Evolutionary conservation across 78 protist genomes (phyloP).

Genomic region (slime mould (Dictyostelium discoideum)): DNA sequence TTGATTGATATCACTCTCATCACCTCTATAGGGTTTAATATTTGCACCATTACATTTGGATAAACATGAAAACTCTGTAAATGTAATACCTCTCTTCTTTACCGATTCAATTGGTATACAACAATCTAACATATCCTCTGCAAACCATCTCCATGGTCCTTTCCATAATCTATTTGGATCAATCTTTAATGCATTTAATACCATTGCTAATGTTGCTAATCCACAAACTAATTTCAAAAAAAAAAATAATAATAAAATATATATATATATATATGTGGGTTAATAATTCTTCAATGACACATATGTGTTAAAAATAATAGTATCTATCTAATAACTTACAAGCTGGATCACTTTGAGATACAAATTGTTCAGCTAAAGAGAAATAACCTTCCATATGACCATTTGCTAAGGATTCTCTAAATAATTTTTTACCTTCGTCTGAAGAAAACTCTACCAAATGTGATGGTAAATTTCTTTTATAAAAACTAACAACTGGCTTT

Average conservation of each 20-base stretch:
- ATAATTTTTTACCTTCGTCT: conserved; percentile 57
- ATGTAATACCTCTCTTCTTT: conserved; percentile 67
- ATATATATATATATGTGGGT: too few species aligned
- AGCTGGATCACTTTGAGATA: conserved; percentile 87
- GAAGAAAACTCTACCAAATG: conserved; percentile 77
- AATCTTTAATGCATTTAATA: conserved; percentile 89
- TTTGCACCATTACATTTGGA: conserved; percentile 88
- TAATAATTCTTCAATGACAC: too few species aligned
- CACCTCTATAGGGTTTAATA: conserved; percentile 38
- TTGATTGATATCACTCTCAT: conserved; percentile 24
- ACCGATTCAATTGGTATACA: conserved; percentile 85
- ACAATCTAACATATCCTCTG: conserved; percentile 90
- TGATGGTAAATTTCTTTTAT: conserved; percentile 78
- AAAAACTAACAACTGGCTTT: conserved; percentile 51
- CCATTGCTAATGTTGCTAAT: conserved; percentile 88
- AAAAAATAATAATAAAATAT: background rate
- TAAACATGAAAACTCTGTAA: conserved; percentile 85
- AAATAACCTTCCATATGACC: conserved; percentile 88
- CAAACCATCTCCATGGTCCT: conserved; percentile 95
- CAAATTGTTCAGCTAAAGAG: conserved; percentile 83
- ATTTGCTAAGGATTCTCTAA: conserved; percentile 54
- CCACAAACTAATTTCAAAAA: conserved; percentile 81
- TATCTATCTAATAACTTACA: background rate
- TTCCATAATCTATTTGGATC: conserved; percentile 92
- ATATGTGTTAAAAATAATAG: too few species aligned